Evolutionary conservation across 2,329 filamentous ascomycete species (phyloP).

Genomic region (Colletotrichum cordylinicola): DNA sequence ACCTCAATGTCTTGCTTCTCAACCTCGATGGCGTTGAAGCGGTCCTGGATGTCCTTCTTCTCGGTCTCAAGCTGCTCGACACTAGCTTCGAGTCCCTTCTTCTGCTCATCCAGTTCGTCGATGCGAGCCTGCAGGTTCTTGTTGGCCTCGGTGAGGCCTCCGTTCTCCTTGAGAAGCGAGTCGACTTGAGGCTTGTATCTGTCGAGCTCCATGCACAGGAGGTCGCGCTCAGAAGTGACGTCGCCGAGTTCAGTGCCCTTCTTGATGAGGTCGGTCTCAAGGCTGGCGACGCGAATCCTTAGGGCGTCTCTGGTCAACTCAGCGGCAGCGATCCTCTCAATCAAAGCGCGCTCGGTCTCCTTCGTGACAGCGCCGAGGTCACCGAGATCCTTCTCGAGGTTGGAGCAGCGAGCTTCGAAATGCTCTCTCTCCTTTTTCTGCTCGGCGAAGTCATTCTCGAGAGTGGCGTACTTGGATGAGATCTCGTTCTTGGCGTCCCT

Average conservation of each 20-base stretch:
- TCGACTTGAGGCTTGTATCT: constrained; percentile 16
- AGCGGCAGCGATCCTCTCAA: constrained; percentile 21
- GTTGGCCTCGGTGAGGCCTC: constrained; percentile 7
- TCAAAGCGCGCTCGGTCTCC: constrained; percentile 13
- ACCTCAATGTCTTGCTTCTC: constrained; percentile 15
- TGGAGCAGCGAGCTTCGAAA: background rate
- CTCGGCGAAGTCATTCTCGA: constrained; percentile 1
- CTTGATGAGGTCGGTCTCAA: constrained; percentile 16
- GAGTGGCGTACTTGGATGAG: background rate
- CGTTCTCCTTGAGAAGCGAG: constrained; percentile 14
- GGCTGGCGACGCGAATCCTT: constrained; percentile 1
- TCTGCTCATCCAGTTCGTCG: constrained; percentile 18
- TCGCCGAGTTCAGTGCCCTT: constrained; percentile 18
- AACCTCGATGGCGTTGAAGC: constrained; percentile 1
- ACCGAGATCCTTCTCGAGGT: constrained; percentile 15
- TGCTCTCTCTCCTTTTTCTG: background rate
- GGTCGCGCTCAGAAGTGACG: constrained; percentile 18
- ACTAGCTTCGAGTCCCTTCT: constrained; percentile 14
- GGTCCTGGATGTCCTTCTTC: constrained; percentile 3
- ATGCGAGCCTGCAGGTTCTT: constrained; percentile 14
- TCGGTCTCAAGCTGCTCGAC: constrained; percentile 15
- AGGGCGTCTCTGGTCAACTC: constrained; percentile 21
- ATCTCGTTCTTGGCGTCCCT: constrained; percentile 2
- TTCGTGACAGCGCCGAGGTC: constrained; percentile 17
- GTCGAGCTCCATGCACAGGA: constrained; percentile 4